Base-by-base conservation (phyloP, 1,139 yeast species). In the Sugiyamaella grinbergsii region DNA sequence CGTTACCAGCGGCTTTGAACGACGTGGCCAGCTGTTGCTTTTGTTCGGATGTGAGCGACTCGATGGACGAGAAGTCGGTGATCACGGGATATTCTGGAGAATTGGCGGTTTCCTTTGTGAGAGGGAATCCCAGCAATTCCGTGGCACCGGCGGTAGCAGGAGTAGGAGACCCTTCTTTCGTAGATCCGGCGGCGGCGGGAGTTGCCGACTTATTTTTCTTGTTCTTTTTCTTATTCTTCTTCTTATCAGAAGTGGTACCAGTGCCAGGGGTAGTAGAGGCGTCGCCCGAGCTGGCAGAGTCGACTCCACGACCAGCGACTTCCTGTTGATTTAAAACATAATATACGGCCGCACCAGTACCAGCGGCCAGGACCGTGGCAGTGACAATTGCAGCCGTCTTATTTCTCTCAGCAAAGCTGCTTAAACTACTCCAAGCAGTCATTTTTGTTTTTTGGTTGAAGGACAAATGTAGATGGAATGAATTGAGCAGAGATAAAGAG, bases 1-100 rank as follows among this genome's bases (percentile, higher is more conserved):
- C 77, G 70, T 93, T 93, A 65, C 98, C 99, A 55, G 86, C 93
- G 63, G 85, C 94, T 73, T 93, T 93, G 71, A 91, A 79, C 38
- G 83, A 81, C 54, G 80, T 69, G 6, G 96, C 88, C 77, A 89
- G 80, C 57, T 79, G 79, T 57, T 83, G 85, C 61, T 78, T 82
- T 58, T 85, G 80, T 45, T 73, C 75, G 5, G 69, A 78, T 10
- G 80, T 62, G 54, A 87, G 76, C 2, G 65, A 59, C 19, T 70
- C 66, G 42, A 85, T 72, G 52, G 69, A 66, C 38, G 75, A 82
- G 51, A 58, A 56, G 54, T 66, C 68, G 26, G 55, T 55, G 42
- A 69, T 62, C 11, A 62, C 62, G 10, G 71, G 71, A 54, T 64
- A 67, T 47, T 54, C 59, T 5, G 68, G 65, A 18, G 57, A 54